These are phyloP conservation scores for Kodamaea laetipori DNA, from an alignment of 805 yeast species.

Conservation along the genomic window DNA sequence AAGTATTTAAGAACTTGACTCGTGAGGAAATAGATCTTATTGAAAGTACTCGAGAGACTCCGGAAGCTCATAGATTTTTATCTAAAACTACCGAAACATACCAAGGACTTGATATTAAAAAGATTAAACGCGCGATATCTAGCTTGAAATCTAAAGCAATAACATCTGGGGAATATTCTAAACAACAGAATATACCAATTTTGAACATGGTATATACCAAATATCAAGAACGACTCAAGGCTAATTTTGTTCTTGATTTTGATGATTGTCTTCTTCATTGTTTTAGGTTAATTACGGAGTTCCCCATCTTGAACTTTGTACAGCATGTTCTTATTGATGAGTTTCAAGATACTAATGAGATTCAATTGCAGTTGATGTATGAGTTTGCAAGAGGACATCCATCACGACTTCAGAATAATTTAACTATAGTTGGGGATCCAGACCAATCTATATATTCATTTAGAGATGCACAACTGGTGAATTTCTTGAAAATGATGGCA, in stretches of 20 bases:
- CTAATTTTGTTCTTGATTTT: slow-evolving; percentile 62
- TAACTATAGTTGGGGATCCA: slow-evolving; percentile 94
- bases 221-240: slow-evolving; percentile 53
- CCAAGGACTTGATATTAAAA: slow-evolving; percentile 12
- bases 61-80: slow-evolving; percentile 11
- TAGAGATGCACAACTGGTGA: slow-evolving; percentile 72
- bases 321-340: slow-evolving; percentile 87
- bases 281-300: slow-evolving; percentile 47
- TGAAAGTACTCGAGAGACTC: slow-evolving; percentile 7
- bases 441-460: slow-evolving; percentile 94
- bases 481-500: slow-evolving; percentile 58
- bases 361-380: slow-evolving; percentile 72
- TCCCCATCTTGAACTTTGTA: slow-evolving; percentile 50
- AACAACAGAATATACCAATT: slow-evolving; percentile 17
- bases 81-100: slow-evolving; percentile 1
- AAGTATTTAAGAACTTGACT: slow-evolving; percentile 34
- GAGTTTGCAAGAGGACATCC: slow-evolving; percentile 42
- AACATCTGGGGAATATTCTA: slow-evolving; percentile 41
- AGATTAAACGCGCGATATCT: slow-evolving; percentile 51
- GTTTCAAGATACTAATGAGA: slow-evolving; percentile 85
- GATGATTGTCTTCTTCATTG: slow-evolving; percentile 76
- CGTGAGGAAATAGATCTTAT: slow-evolving; percentile 20
- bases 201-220: slow-evolving; percentile 43
- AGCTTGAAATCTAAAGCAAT: slow-evolving; percentile 56
- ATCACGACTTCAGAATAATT: slow-evolving; percentile 42